phyloP scores from a whole-genome alignment of 148 eudicot genomes.

The Fallopia convolvulus region DNA sequence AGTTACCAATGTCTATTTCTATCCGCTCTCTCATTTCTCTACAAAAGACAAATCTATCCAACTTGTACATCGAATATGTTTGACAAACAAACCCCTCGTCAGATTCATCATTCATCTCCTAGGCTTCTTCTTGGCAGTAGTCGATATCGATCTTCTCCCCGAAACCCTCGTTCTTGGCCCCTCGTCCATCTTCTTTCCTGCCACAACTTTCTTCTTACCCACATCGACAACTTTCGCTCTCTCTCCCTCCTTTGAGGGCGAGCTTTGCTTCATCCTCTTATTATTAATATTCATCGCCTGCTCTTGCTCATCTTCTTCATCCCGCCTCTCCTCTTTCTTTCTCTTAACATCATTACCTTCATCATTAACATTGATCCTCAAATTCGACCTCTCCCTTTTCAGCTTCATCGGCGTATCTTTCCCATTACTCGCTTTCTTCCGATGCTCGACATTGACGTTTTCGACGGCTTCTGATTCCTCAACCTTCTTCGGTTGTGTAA shows the following conservation, averaged over 20 bases:
- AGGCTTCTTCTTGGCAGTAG: neutral
- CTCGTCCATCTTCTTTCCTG: neutral
- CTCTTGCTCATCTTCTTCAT: constrained; percentile 15
- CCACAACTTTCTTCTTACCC: neutral
- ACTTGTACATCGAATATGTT: too few relatives aligned
- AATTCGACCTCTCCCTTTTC: constrained; percentile 18
- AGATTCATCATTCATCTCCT: neutral
- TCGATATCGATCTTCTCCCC: neutral
- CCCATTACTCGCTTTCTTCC: neutral
- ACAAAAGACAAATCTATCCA: too few relatives aligned
- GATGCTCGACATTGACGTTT: constrained; percentile 8
- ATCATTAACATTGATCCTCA: constrained; percentile 8
- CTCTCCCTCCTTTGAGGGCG: constrained; percentile 18
- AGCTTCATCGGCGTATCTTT: constrained; percentile 18
- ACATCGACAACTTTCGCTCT: neutral
- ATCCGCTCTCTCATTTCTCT: too few relatives aligned
- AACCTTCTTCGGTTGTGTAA: constrained; percentile 14
- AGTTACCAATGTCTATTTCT: too few relatives aligned
- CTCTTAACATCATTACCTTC: neutral
- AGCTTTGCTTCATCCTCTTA: constrained; percentile 33
- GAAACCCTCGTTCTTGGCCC: neutral
- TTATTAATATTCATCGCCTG: constrained; percentile 25
- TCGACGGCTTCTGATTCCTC: constrained; percentile 7
- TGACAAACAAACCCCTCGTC: too few relatives aligned
- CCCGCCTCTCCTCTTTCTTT: constrained; percentile 9